phyloP scores from a whole-genome alignment of 1,284 basidiomycete genomes.

The Grifola frondosa region DNA sequence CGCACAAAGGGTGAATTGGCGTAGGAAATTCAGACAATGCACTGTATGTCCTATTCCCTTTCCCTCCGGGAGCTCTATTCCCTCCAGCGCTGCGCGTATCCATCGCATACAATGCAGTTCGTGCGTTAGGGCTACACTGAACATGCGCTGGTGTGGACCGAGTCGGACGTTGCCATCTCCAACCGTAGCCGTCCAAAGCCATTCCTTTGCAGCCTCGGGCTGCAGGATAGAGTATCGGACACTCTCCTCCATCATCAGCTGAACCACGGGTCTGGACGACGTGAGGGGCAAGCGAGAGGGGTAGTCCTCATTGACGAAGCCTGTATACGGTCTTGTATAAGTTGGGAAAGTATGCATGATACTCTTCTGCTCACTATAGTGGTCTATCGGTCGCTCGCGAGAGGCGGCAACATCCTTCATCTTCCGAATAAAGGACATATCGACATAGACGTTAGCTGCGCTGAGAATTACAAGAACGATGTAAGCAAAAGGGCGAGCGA shows the following conservation, averaged over 20 bases:
- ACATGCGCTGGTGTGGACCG: conserved; percentile 18
- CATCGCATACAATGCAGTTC: conserved; percentile 27
- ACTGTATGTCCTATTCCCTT: conserved; percentile 14
- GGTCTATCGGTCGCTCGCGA: conserved; percentile 11
- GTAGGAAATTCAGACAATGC: conserved; percentile 28
- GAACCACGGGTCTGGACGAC: conserved; percentile 12
- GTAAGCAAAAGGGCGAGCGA: conserved; percentile 6
- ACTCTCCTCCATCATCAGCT: conserved; percentile 18
- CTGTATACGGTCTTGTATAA: not conserved
- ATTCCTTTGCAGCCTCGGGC: conserved; percentile 16
- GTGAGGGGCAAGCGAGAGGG: conserved; percentile 17
- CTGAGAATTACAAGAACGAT: conserved; percentile 7
- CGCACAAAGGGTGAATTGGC: conserved; percentile 34
- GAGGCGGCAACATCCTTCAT: conserved; percentile 6
- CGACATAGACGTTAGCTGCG: conserved; percentile 11
- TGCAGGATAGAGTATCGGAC: conserved; percentile 14
- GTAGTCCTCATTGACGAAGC: conserved; percentile 20
- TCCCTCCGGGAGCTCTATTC: conserved; percentile 8
- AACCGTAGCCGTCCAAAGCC: conserved; percentile 23
- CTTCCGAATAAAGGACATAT: conserved; percentile 12
- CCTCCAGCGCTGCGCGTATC: conserved; percentile 19
- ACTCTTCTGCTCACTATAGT: conserved; percentile 20
- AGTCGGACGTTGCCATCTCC: conserved; percentile 24
- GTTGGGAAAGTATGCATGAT: not conserved
- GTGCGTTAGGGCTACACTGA: conserved; percentile 24